Conservation (phyloP, 129 eudicot species). For the Chrysanthemum makinoi region DNA sequence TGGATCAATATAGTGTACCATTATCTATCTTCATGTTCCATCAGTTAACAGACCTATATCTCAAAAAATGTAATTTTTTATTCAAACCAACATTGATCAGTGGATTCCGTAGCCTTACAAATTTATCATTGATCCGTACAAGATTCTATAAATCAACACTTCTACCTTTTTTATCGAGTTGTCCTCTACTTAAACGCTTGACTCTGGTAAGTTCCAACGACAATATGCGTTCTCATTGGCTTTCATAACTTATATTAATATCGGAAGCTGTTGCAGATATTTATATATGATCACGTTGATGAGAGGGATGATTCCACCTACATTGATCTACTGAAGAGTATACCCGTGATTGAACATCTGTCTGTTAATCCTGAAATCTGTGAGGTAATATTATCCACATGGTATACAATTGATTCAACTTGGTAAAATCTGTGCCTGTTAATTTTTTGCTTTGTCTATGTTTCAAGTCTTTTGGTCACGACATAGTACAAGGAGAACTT, state of each 20-base stretch:
- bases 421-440: not conserved
- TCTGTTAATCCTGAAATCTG: not conserved
- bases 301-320: not conserved
- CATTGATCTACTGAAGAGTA: not conserved
- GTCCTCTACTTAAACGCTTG: not conserved
- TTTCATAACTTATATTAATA: not conserved
- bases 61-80: not conserved
- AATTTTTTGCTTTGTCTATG: not conserved
- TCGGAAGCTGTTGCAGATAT: not conserved
- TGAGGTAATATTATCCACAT: not conserved
- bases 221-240: not conserved
- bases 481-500: not conserved
- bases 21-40: not conserved
- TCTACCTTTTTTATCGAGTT: not conserved
- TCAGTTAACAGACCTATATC: conserved; percentile 1
- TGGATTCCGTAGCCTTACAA: conserved; percentile 4
- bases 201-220: not conserved
- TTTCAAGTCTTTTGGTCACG: not conserved
- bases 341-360: not conserved
- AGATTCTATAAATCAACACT: not conserved
- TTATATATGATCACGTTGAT: not conserved
- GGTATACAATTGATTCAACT: not conserved
- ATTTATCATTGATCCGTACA: not conserved
- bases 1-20: not conserved
- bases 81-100: not conserved